Conservation (phyloP, 148 eudicot genomes). For the Persicaria maculosa region DNA sequence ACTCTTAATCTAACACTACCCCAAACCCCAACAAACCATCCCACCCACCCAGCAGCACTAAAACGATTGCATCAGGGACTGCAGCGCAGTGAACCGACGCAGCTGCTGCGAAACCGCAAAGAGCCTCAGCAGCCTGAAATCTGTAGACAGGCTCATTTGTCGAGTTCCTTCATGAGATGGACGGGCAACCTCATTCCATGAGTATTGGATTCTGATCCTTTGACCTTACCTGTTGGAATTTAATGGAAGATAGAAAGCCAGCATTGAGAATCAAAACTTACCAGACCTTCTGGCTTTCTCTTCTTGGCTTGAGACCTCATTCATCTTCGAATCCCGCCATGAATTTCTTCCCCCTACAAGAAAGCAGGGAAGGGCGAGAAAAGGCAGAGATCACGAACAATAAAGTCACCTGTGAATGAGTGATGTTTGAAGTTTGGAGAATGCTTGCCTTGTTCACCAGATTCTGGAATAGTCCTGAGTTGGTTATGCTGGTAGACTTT, state of each 20-base stretch:
- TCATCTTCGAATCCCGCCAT: neutral
- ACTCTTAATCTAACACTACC: too few species aligned
- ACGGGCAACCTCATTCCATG: neutral
- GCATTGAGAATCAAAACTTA: constrained; percentile 32
- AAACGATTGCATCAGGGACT: too few species aligned
- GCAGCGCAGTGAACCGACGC: too few species aligned
- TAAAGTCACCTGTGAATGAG: neutral
- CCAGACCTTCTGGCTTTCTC: constrained; percentile 41
- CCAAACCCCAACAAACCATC: too few species aligned
- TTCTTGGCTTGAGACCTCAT: neutral
- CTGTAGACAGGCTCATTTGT: neutral
- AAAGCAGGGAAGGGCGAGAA: neutral
- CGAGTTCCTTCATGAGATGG: neutral
- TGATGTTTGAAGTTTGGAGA: neutral
- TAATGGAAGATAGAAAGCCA: constrained; percentile 28
- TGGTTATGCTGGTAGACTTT: neutral
- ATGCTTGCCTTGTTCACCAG: neutral
- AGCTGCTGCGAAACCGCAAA: too few species aligned
- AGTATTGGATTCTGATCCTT: neutral
- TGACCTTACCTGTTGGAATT: constrained; percentile 15
- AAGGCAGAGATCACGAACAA: neutral
- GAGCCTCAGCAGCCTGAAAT: neutral
- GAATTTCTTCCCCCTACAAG: neutral
- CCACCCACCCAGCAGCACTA: too few species aligned
- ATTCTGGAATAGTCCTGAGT: neutral